Evolutionary conservation across 345 rosid genomes (phyloP).

Genomic region (Leavenworthia alabamica): DNA sequence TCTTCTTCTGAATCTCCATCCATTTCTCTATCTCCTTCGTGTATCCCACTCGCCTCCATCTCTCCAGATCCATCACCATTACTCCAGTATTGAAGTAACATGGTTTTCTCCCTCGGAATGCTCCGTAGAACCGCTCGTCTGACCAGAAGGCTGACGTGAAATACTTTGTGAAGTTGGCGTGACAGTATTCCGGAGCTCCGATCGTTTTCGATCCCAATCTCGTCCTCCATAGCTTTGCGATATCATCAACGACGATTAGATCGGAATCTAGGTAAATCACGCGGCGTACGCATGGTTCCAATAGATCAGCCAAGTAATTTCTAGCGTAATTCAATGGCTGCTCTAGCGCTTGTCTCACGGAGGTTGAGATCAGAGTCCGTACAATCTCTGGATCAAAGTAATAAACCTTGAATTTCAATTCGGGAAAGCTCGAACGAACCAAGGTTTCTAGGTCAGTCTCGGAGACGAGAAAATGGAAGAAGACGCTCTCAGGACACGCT

Average conservation of each 20-base stretch:
- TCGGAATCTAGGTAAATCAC: constrained; percentile 93
- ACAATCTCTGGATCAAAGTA: constrained; percentile 77
- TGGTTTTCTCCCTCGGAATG: constrained; percentile 55
- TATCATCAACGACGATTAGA: constrained; percentile 79
- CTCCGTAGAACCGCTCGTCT: constrained; percentile 37
- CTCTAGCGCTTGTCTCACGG: constrained; percentile 89
- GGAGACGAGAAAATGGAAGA: constrained; percentile 90
- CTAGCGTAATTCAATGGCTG: constrained; percentile 94
- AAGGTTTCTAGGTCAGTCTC: constrained; percentile 55
- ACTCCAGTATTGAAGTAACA: constrained; percentile 94
- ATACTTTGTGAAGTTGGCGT: constrained; percentile 87
- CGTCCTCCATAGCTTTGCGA: constrained; percentile 71
- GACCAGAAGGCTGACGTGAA: constrained; percentile 79
- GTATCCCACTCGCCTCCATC: constrained; percentile 73
- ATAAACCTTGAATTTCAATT: constrained; percentile 79
- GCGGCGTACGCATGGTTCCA: constrained; percentile 78
- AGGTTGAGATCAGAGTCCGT: constrained; percentile 65
- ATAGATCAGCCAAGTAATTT: constrained; percentile 71
- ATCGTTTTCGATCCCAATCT: constrained; percentile 58
- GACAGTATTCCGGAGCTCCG: constrained; percentile 96
- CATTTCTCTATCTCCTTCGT: constrained; percentile 77
- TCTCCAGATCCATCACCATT: constrained; percentile 89
- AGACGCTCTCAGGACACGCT: constrained; percentile 66
- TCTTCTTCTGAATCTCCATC: constrained; percentile 94
- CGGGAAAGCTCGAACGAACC: constrained; percentile 75